Conservation (phyloP, 148 eudicot genomes). For the Diospyros kaki region DNA sequence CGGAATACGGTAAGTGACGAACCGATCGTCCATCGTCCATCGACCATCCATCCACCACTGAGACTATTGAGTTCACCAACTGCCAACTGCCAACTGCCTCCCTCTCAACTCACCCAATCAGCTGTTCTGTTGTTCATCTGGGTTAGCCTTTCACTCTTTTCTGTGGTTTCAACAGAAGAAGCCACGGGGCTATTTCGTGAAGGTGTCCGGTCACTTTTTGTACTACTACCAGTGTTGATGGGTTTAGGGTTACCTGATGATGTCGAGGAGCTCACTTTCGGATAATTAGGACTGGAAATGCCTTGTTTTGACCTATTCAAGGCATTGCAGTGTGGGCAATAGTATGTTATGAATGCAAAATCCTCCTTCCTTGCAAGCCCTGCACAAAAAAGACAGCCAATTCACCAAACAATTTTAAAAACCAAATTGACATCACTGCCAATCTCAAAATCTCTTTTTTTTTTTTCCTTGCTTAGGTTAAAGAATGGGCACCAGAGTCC, state of each 20-base stretch:
- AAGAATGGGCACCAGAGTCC: not conserved
- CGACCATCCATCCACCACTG: too few species aligned
- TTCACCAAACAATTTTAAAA: not conserved
- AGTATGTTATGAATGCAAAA: conserved; percentile 71
- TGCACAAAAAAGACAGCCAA: conserved; percentile 20
- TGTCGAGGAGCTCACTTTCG: conserved; percentile 24
- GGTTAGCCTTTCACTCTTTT: conserved; percentile 13
- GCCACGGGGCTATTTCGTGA: conserved; percentile 22
- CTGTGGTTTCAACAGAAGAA: conserved; percentile 22
- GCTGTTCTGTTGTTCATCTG: too few species aligned
- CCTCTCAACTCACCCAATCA: too few species aligned
- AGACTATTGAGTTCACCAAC: too few species aligned
- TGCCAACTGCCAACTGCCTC: too few species aligned
- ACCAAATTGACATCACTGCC: not conserved
- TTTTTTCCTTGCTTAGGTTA: not conserved
- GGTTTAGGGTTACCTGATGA: conserved; percentile 24
- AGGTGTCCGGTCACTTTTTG: conserved; percentile 20
- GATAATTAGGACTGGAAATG: conserved; percentile 25
- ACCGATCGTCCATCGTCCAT: too few species aligned
- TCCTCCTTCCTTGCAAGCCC: conserved; percentile 97
- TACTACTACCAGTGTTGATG: conserved; percentile 17
- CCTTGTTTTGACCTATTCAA: conserved; percentile 67
- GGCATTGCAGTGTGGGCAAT: conserved; percentile 90
- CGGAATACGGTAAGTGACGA: too few species aligned
- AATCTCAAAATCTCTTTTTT: not conserved